Conservation (phyloP, 2,329 filamentous ascomycete species). For the Fusarium xyrophilum region DNA sequence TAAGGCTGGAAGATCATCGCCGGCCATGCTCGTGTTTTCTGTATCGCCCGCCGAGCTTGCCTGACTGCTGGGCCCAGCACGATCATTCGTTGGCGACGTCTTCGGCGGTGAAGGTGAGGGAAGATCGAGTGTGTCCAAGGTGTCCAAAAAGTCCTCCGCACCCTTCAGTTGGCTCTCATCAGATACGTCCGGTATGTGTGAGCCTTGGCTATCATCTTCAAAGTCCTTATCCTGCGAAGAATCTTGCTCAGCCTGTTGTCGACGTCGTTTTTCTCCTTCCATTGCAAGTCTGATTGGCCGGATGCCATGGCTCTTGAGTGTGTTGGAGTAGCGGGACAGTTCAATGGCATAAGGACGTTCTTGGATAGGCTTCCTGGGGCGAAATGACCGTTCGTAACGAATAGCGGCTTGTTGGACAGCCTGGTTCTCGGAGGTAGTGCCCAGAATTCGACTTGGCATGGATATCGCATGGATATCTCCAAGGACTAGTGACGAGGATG, state of each 20-base stretch:
- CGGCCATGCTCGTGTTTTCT: conserved; percentile 48
- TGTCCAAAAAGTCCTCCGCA: conserved; percentile 26
- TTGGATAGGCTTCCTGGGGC: conserved; percentile 67
- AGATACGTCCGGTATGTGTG: conserved; percentile 40
- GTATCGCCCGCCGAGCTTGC: conserved; percentile 47
- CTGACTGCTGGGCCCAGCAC: conserved; percentile 45
- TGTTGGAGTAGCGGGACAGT: conserved; percentile 59
- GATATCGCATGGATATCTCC: background rate
- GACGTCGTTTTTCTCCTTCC: conserved; percentile 37
- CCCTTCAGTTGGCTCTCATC: conserved; percentile 48
- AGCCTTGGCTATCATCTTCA: conserved; percentile 58
- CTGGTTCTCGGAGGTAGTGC: conserved; percentile 29
- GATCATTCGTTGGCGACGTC: conserved; percentile 39
- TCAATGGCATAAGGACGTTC: conserved; percentile 66
- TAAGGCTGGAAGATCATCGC: conserved; percentile 49
- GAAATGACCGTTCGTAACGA: conserved; percentile 57
- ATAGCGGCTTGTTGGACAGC: conserved; percentile 41
- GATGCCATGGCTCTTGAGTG: conserved; percentile 62
- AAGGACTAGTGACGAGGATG: background rate
- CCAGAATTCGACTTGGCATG: conserved; percentile 29
- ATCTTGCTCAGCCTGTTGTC: conserved; percentile 56
- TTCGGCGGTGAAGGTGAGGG: conserved; percentile 44
- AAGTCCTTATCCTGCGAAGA: conserved; percentile 59
- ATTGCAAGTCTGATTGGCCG: conserved; percentile 57
- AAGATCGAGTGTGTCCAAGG: conserved; percentile 31